phyloP scores from a whole-genome alignment of 805 yeast species.

The Metschnikowia vanudenii region DNA sequence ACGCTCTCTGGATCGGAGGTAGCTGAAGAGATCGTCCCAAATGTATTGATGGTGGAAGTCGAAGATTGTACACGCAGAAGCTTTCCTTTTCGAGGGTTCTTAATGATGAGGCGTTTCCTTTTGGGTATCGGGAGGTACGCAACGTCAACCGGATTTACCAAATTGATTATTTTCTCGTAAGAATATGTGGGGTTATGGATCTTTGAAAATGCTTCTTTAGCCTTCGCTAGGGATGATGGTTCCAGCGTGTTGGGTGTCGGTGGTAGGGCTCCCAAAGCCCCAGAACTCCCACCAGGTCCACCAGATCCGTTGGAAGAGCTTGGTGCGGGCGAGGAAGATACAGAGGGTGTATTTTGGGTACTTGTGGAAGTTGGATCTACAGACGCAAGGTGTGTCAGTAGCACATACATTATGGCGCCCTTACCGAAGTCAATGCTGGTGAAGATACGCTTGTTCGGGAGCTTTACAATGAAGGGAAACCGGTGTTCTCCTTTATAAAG shows the following conservation, averaged over 20 bases:
- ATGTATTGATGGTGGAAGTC: conserved; percentile 34
- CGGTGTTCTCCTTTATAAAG: conserved; percentile 81
- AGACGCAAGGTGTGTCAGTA: conserved; percentile 48
- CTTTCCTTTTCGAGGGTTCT: conserved; percentile 42
- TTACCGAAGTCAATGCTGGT: conserved; percentile 80
- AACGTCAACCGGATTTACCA: conserved; percentile 75
- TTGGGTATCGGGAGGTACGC: conserved; percentile 62
- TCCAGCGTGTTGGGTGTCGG: neutral
- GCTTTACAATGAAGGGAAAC: conserved; percentile 78
- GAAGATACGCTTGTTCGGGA: conserved; percentile 71
- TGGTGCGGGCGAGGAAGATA: too few relatives aligned
- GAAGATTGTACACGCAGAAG: conserved; percentile 37
- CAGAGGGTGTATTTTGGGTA: too few relatives aligned
- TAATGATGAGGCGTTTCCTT: conserved; percentile 62
- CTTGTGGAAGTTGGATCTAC: neutral
- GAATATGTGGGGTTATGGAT: conserved; percentile 32
- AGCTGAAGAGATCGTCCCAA: conserved; percentile 30
- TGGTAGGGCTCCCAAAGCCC: too few relatives aligned
- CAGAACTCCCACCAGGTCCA: too few relatives aligned
- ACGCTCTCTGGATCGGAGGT: conserved; percentile 26
- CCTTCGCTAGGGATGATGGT: conserved; percentile 18
- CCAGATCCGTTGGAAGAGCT: too few relatives aligned
- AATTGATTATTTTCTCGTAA: conserved; percentile 57
- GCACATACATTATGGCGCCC: conserved; percentile 71
- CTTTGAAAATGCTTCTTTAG: conserved; percentile 25